Evolutionary conservation across 495 filamentous ascomycete species (phyloP), one percentile per base, ranked within the genome.

Genomic region (Neurospora sp.): DNA sequence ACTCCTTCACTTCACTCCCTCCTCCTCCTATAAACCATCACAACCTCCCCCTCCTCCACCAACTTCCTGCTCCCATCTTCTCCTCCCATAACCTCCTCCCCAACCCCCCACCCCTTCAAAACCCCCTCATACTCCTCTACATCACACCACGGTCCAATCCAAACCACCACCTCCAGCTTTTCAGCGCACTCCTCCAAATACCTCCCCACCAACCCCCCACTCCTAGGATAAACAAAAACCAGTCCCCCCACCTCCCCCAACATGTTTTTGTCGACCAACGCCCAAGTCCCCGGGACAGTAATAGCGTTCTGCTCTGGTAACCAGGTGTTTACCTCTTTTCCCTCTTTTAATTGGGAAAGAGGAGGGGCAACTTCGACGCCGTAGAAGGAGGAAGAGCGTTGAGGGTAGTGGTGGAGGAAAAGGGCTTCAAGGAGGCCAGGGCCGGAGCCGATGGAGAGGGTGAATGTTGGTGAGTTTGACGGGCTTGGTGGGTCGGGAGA

Each of bases 341-440:
- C 54, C 3, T 62, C 12, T 4, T 62, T 62, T 16, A 62, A 4
- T 6, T 40, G 14, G 37, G 12, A 16, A 9, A 3, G 5, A 3
- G 23, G 20, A 7, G 72, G 37, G 5, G 70, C 41, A 0, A 79
- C 76, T 66, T 79, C 78, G 18, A 79, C 66, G 23, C 78, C 78
- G 23, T 71, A 75, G 18, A 79, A 72, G 7, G 70, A 75, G 0
- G 62, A 5, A 0, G 72, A 62, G 39, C 76, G 76, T 27, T 1
- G 16, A 3, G 1, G 76, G 39, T 74, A 70, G 9, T 69, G 54
- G 4, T 74, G 27, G 6, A 79, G 72, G 9, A 79, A 54, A 1
- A 77, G 40, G n/a, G 78, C 78, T 48, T 79, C 78, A 18, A 79
- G 72, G 3, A 79, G 75, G 38, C 78, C 78, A 16, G 76, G 76